phyloP scores from a whole-genome alignment of 345 rosid species.

The Eucalyptus tenuipes region DNA sequence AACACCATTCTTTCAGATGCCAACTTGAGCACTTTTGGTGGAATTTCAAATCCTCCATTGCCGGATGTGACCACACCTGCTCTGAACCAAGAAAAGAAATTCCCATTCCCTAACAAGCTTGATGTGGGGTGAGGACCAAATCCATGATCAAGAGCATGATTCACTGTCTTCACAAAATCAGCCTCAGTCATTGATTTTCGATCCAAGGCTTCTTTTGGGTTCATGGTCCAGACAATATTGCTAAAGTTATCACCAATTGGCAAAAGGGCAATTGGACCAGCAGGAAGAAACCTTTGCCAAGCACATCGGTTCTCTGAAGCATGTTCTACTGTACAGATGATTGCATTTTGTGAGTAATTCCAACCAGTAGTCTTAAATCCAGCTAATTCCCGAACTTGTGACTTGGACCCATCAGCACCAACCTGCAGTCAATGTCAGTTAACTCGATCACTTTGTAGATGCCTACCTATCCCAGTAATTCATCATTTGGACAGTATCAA shows the following conservation, averaged over 20 bases:
- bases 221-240: slow-evolving; percentile 96
- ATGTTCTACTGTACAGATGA: slow-evolving; percentile 92
- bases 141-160: slow-evolving; percentile 76
- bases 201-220: slow-evolving; percentile 56
- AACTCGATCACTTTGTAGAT: not conserved
- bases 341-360: slow-evolving; percentile 84
- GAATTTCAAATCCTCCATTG: slow-evolving; percentile 59
- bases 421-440: slow-evolving; percentile 34
- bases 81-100: slow-evolving; percentile 50
- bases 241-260: slow-evolving; percentile 82
- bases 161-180: slow-evolving; percentile 64
- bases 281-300: slow-evolving; percentile 92
- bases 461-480: not conserved
- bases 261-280: slow-evolving; percentile 85
- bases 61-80: slow-evolving; percentile 24
- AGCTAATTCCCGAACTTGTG: slow-evolving; percentile 75
- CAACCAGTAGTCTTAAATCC: slow-evolving; percentile 82
- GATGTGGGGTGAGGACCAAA: slow-evolving; percentile 75
- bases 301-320: slow-evolving; percentile 52
- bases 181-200: slow-evolving; percentile 60
- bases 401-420: slow-evolving; percentile 91
- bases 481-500: not conserved
- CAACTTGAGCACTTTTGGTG: slow-evolving; percentile 68
- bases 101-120: slow-evolving; percentile 11
- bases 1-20: slow-evolving; percentile 78